A percentile compares a stretch with the other conserved stretches of the same genome.
Evolutionary conservation across 1,284 basidiomycete genomes (phyloP).

Genomic region (Schizopora paradoxa): DNA sequence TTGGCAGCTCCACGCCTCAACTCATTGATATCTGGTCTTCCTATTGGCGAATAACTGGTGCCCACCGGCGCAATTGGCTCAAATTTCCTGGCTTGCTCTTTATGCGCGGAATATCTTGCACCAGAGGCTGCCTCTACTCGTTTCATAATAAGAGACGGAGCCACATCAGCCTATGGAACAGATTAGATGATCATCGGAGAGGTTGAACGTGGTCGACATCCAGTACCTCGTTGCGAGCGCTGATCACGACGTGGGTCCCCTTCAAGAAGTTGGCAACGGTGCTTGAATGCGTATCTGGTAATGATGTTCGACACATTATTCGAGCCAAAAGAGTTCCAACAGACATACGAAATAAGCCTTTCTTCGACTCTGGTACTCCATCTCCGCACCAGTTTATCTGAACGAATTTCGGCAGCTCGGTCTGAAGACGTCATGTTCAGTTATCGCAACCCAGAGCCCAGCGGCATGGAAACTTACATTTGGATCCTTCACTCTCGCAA

Average conservation of each 20-base stretch:
- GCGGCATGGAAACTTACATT: constrained; percentile 48
- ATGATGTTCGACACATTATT: constrained; percentile 4
- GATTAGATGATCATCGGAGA: background rate
- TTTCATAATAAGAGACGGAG: constrained; percentile 75
- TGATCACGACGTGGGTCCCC: constrained; percentile 86
- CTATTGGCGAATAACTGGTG: constrained; percentile 66
- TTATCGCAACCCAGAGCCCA: constrained; percentile 2
- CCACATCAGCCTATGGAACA: constrained; percentile 65
- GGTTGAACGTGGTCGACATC: constrained; percentile 4
- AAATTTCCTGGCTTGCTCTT: constrained; percentile 54
- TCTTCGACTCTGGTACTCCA: constrained; percentile 88
- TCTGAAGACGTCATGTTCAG: constrained; percentile 38
- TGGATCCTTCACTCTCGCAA: constrained; percentile 82
- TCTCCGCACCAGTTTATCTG: constrained; percentile 94
- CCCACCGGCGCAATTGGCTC: constrained; percentile 74
- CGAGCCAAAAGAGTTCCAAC: background rate
- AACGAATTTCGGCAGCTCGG: constrained; percentile 87
- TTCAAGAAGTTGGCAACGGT: constrained; percentile 81
- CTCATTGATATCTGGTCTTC: constrained; percentile 61
- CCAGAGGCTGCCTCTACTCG: constrained; percentile 89
- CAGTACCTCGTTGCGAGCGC: constrained; percentile 85
- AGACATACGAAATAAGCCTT: constrained; percentile 77
- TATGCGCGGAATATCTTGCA: constrained; percentile 83
- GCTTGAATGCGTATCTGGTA: constrained; percentile 68
- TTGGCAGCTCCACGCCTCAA: constrained; percentile 44